These are phyloP conservation scores for Raddia guianensis DNA, from an alignment of 176 grass and related monocot species.

Conservation along the genomic window DNA sequence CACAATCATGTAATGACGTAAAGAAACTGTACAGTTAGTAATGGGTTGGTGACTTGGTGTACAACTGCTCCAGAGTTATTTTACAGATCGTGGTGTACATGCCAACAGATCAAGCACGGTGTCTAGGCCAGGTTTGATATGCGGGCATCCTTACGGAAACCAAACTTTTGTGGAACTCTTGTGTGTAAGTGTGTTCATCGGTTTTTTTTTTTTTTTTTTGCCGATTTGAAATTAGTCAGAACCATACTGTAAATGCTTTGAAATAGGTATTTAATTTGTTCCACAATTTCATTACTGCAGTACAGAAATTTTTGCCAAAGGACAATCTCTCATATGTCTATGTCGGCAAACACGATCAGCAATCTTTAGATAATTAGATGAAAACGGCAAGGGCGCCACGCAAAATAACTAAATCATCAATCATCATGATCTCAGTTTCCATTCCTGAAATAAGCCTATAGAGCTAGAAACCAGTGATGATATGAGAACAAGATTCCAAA, in stretches of 20 bases:
- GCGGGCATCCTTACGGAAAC: too few species aligned
- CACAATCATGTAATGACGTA: background rate
- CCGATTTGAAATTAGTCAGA: too few species aligned
- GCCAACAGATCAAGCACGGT: too few species aligned
- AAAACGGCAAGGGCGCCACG: background rate
- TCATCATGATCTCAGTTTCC: background rate
- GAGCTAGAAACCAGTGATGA: background rate
- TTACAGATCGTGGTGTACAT: background rate
- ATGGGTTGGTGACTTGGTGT: background rate
- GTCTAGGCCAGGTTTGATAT: background rate
- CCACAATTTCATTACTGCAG: background rate
- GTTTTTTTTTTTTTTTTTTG: too few species aligned
- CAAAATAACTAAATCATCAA: background rate
- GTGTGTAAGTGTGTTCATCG: too few species aligned
- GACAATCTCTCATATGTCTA: background rate
- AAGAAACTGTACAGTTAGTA: background rate
- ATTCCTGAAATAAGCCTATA: background rate
- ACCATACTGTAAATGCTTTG: background rate
- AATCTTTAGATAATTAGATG: background rate
- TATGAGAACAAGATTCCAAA: slow-evolving; percentile 28
- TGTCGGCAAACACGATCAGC: background rate
- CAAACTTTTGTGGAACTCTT: too few species aligned
- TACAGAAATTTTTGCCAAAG: background rate
- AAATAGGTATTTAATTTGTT: background rate
- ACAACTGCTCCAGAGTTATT: background rate